Percentiles rank a stretch among this genome's conserved stretches.
Conservation (phyloP, 2,329 filamentous ascomycete genomes). For the Colletotrichum shisoi region DNA sequence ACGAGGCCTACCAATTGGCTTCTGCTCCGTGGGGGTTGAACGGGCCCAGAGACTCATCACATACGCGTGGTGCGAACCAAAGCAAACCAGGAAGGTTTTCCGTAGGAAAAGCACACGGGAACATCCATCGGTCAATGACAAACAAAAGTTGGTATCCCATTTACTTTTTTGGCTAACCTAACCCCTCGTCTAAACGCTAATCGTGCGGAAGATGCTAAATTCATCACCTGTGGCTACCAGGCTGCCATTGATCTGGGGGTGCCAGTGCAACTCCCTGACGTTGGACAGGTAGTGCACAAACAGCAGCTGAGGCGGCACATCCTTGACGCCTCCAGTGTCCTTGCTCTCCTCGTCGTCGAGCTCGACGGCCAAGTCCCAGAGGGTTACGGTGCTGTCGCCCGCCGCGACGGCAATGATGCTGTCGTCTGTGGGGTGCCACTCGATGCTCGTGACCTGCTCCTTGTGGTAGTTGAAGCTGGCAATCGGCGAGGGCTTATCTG, state of each 20-base stretch:
- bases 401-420: constrained; percentile 92
- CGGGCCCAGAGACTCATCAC: neutral
- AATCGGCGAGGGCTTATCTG: constrained; percentile 75
- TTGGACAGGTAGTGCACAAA: constrained; percentile 97
- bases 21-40: neutral
- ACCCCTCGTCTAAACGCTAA: constrained; percentile 70
- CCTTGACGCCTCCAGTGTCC: constrained; percentile 84
- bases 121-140: constrained; percentile 17
- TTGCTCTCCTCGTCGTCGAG: constrained; percentile 95
- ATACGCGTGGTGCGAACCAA: constrained; percentile 11
- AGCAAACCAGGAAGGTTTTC: neutral
- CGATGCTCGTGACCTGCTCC: constrained; percentile 92
- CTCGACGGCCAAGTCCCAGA: constrained; percentile 97
- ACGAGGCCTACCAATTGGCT: constrained; percentile 14
- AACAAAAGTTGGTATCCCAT: constrained; percentile 38
- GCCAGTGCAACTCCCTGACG: constrained; percentile 97
- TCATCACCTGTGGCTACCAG: constrained; percentile 89
- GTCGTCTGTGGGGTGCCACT: constrained; percentile 98
- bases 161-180: constrained; percentile 34
- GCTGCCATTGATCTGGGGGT: constrained; percentile 90
- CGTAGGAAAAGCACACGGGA: constrained; percentile 1
- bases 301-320: constrained; percentile 91
- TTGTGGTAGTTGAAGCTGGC: constrained; percentile 95
- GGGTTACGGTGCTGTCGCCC: constrained; percentile 90
- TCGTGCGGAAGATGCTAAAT: constrained; percentile 87